A percentile compares a stretch with the other conserved stretches of the same genome.
Evolutionary conservation across 129 eudicot species (phyloP).

Genomic region (Deinandra increscens): DNA sequence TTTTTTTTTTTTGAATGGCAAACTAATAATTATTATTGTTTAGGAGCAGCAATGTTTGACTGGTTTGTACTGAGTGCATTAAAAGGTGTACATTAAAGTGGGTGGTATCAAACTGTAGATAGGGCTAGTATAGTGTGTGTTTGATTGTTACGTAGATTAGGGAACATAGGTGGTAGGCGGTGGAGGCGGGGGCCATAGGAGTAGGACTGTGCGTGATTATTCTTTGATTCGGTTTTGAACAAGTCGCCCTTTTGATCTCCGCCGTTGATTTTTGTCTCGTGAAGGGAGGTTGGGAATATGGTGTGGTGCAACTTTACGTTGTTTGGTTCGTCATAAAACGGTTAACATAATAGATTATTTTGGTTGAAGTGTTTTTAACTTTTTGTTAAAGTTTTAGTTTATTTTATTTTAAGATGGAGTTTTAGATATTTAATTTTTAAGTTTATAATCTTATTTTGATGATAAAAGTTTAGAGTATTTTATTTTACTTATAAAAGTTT

Average conservation of each 20-base stretch:
- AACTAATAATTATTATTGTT: background rate
- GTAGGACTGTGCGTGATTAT: constrained; percentile 22
- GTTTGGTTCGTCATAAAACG: too few relatives aligned
- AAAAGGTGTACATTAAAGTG: background rate
- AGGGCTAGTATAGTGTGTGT: background rate
- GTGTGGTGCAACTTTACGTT: too few relatives aligned
- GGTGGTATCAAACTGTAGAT: background rate
- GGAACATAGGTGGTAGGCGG: constrained; percentile 18
- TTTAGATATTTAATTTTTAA: too few relatives aligned
- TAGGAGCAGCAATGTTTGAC: background rate
- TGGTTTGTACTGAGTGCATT: background rate
- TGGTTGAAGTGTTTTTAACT: too few relatives aligned
- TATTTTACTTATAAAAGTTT: too few relatives aligned
- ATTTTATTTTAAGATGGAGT: too few relatives aligned
- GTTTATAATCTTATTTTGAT: too few relatives aligned
- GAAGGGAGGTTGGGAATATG: background rate
- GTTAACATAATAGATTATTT: too few relatives aligned
- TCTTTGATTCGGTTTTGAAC: constrained; percentile 11
- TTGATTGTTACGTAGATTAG: constrained; percentile 18
- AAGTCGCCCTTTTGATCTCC: background rate
- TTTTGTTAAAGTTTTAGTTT: too few relatives aligned
- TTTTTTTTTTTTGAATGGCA: too few relatives aligned
- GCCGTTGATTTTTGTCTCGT: background rate
- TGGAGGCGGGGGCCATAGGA: constrained; percentile 11
- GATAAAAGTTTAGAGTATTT: too few relatives aligned